Evolutionary conservation across 1,284 basidiomycete genomes (phyloP).

Genomic region (Tylopilus sp.): DNA sequence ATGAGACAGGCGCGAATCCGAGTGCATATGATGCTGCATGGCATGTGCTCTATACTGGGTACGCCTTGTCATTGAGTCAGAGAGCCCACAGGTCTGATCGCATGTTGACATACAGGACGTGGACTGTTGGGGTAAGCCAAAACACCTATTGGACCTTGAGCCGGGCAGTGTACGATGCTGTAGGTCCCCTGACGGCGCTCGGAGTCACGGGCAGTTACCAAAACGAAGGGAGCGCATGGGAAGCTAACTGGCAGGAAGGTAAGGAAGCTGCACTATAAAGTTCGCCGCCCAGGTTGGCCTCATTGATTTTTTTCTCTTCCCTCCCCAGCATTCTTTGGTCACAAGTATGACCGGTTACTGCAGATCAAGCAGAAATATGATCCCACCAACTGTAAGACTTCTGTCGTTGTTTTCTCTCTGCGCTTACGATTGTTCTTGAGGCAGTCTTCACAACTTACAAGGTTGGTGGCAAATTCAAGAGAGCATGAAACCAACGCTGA

Average conservation of each 20-base stretch:
- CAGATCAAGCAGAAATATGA: slow-evolving; percentile 22
- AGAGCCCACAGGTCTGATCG: not conserved
- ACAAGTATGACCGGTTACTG: slow-evolving; percentile 15
- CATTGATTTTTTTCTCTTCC: not conserved
- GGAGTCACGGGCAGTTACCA: slow-evolving; percentile 20
- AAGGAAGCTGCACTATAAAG: not conserved
- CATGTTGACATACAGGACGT: slow-evolving; percentile 8
- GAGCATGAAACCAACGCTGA: no score
- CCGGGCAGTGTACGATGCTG: slow-evolving; percentile 12
- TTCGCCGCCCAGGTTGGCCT: no score
- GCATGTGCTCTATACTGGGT: slow-evolving; percentile 20
- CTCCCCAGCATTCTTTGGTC: slow-evolving; percentile 20
- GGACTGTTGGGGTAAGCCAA: slow-evolving; percentile 14
- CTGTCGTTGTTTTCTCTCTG: no score
- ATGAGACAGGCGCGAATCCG: slow-evolving; percentile 20
- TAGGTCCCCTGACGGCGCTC: slow-evolving; percentile 12
- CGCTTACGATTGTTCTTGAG: not conserved
- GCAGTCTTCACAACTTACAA: slow-evolving; percentile 11
- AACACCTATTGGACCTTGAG: slow-evolving; percentile 1
- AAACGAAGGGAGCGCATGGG: slow-evolving; percentile 21
- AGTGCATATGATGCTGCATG: slow-evolving; percentile 19
- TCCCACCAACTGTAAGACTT: slow-evolving; percentile 17
- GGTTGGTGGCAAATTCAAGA: not conserved
- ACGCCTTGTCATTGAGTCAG: not conserved
- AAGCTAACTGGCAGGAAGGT: slow-evolving; percentile 21